Percentiles rank a stretch among this genome's conserved stretches.
Evolutionary conservation across 2,329 filamentous ascomycete genomes (phyloP).

Genomic region (Akanthomyces muscarius): DNA sequence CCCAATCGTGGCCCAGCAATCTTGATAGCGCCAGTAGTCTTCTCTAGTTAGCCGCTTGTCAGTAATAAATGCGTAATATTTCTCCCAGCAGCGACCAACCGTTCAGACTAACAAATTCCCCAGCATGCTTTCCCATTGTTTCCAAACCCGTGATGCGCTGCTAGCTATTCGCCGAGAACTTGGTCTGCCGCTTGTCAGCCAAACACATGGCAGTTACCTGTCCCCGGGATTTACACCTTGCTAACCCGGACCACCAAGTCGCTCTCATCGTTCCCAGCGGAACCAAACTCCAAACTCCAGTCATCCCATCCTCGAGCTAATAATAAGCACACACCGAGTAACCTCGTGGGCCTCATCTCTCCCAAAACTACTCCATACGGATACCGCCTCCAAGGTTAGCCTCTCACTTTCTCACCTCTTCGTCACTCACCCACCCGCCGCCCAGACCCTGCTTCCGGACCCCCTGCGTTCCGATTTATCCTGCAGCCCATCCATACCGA

Average conservation of each 20-base stretch:
- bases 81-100: neutral
- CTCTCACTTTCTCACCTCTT: neutral
- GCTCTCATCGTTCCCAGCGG: neutral
- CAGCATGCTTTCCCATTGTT: neutral
- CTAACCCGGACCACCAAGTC: neutral
- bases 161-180: neutral
- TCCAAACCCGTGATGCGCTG: neutral
- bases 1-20: neutral
- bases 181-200: neutral
- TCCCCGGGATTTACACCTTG: neutral
- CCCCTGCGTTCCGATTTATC: neutral
- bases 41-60: too few relatives aligned
- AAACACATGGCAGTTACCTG: neutral
- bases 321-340: neutral
- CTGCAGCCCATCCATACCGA: neutral
- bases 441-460: neutral
- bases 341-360: neutral
- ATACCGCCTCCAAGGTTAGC: neutral
- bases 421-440: neutral
- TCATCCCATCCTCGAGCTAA: neutral
- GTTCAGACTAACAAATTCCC: neutral
- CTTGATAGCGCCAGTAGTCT: neutral
- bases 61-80: too few relatives aligned
- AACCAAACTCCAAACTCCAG: neutral
- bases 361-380: neutral